phyloP scores from a whole-genome alignment of 1,284 basidiomycete genomes.

The Marasmius fiardii region DNA sequence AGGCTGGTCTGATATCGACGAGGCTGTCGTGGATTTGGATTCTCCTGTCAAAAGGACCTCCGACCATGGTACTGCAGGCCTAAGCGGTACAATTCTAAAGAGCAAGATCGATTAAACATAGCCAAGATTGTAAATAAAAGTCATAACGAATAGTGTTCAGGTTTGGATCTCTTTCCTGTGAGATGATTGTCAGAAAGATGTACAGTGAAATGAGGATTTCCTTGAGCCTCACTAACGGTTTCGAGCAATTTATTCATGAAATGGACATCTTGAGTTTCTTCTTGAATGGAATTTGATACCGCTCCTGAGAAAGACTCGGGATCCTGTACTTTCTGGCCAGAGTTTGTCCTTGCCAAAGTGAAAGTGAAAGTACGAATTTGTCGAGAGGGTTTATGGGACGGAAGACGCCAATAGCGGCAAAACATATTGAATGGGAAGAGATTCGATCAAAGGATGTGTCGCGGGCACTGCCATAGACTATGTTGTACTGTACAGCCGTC shows the following conservation, averaged over 20 bases:
- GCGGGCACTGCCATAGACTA: too few species aligned
- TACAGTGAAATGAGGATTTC: background rate
- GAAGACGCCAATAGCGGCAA: too few species aligned
- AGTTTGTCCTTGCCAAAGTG: background rate
- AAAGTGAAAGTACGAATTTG: background rate
- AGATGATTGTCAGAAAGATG: background rate
- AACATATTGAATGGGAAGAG: too few species aligned
- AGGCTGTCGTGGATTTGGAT: slow-evolving; percentile 22
- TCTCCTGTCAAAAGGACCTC: slow-evolving; percentile 41
- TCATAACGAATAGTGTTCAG: slow-evolving; percentile 56
- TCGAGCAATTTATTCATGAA: slow-evolving; percentile 57
- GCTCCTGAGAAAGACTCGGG: background rate
- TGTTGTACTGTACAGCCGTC: too few species aligned
- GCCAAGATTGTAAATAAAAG: slow-evolving; percentile 20
- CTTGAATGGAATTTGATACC: slow-evolving; percentile 23
- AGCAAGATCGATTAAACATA: background rate
- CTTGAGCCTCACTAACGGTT: slow-evolving; percentile 55
- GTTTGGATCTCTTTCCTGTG: slow-evolving; percentile 50
- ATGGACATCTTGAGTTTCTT: slow-evolving; percentile 57
- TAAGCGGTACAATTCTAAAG: slow-evolving; percentile 48
- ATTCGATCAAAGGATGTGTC: too few species aligned
- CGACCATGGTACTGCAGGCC: slow-evolving; percentile 51
- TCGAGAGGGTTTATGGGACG: background rate
- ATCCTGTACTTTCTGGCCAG: background rate
- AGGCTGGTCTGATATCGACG: slow-evolving; percentile 15